These are phyloP conservation scores for Dichomitus squalens DNA, from an alignment of 1,284 basidiomycete species.

Conservation along the genomic window DNA sequence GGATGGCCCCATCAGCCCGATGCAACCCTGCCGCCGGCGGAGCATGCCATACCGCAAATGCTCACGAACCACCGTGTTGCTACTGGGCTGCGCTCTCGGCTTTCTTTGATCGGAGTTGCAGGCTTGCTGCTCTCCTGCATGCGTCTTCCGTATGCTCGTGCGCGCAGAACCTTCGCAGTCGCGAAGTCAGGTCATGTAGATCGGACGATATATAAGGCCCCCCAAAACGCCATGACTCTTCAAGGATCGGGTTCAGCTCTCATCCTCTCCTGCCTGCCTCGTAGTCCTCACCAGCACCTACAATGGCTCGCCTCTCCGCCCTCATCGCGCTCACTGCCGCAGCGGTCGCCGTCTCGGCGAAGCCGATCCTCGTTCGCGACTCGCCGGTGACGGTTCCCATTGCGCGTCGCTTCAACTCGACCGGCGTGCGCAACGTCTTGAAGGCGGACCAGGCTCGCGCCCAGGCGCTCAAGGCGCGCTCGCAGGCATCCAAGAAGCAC, in stretches of 20 bases:
- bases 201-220: neutral
- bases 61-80: neutral
- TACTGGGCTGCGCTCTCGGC: neutral
- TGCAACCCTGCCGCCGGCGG: neutral
- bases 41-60: neutral
- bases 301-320: conserved; percentile 24
- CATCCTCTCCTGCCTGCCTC: neutral
- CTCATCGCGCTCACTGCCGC: conserved; percentile 22
- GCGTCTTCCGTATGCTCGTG: neutral
- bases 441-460: conserved; percentile 30
- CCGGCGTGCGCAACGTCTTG: conserved; percentile 21
- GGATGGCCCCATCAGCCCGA: neutral
- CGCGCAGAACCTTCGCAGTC: neutral
- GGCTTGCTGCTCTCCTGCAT: neutral
- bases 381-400: conserved; percentile 28
- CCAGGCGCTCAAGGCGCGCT: conserved; percentile 24
- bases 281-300: neutral
- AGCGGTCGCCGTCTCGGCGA: conserved; percentile 21
- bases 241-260: conserved; percentile 9
- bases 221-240: neutral
- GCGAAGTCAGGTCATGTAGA: neutral
- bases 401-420: conserved; percentile 28
- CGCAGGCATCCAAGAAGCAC: conserved; percentile 1
- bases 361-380: conserved; percentile 28
- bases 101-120: neutral